A percentile compares a stretch with the other conserved stretches of the same genome.
Evolutionary conservation across 2,329 filamentous ascomycete species (phyloP).

Genomic region (Cladorrhinum sp.): DNA sequence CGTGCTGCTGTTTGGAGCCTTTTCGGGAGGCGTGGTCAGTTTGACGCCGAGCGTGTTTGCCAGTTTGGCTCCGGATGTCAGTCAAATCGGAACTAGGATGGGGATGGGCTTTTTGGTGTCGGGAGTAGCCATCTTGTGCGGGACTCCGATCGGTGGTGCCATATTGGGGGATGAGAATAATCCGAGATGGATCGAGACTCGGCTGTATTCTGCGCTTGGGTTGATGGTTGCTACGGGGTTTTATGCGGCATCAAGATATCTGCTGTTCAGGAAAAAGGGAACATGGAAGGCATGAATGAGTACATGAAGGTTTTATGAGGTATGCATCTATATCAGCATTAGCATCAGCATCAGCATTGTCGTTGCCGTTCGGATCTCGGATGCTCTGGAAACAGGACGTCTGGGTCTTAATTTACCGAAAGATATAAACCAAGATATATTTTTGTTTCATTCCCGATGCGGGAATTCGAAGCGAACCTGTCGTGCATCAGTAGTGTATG

Average conservation of each 20-base stretch:
- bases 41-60: constrained; percentile 42
- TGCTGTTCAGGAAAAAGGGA: constrained; percentile 26
- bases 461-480: background rate
- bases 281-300: constrained; percentile 21
- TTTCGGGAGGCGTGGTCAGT: constrained; percentile 44
- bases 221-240: constrained; percentile 29
- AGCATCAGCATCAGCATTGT: background rate
- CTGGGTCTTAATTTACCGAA: background rate
- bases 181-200: constrained; percentile 32
- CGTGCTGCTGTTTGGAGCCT: constrained; percentile 44
- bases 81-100: constrained; percentile 39
- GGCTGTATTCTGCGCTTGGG: constrained; percentile 33
- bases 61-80: constrained; percentile 36
- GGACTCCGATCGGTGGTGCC: constrained; percentile 50
- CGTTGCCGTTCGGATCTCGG: background rate
- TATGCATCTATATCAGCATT: constrained; percentile 1
- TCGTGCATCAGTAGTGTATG: too few species aligned
- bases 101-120: constrained; percentile 39
- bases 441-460: background rate
- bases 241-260: constrained; percentile 23
- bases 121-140: constrained; percentile 50
- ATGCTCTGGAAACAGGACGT: background rate
- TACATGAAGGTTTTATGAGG: background rate
- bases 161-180: constrained; percentile 34
- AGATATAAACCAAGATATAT: too few species aligned